Evolutionary conservation across 441 rosid genomes (phyloP), one percentile per base, ranked within the genome.

Genomic region (Adansonia rubrostipa): DNA sequence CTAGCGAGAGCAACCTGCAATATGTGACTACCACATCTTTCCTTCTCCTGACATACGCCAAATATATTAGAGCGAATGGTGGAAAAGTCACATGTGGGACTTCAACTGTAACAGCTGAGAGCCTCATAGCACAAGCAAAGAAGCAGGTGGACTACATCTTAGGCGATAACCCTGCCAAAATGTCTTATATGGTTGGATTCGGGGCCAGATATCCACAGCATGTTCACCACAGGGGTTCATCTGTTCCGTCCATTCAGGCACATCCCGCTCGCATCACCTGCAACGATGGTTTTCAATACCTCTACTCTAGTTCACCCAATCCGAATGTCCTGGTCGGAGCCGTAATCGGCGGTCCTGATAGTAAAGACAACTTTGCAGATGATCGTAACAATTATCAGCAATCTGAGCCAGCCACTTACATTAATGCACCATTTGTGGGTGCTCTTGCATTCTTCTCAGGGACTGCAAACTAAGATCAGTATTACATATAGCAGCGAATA

Each of bases 201-300:
- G 93, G 96, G 14, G 65, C 79, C 14, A 82, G 5, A 77, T 95
- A 83, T 67, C 98, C 98, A 8, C 84, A 78, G 51, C 91, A 87
- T 72, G 82, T 93, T n/a, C 99, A 95, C 82, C 99, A 95, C 84
- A 88, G 97, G 67, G 98, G 95, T n/a, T 85, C 99, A 5, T 95
- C 99, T 0, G n/a, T 87, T 70, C 99, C 97, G 3, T 90, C 96
- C 0, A 47, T 88, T 24, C 80, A 42, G 6, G 56, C 78, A 36
- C 98, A 93, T 66, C 93, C 95, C 0, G 71, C 50, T 28, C 84
- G 66, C 22, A 84, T 93, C 71, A 79, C 85, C 22, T 95, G 97
- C 85, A 42, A 51, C 78, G 50, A 75, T 74, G 96, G 99, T 15
- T 91, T 89, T 78, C 88, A 83, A 42, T 87, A 90, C 69, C 85